Evolutionary conservation across 108 stramenopile genomes (phyloP).

Genomic region (Fistulifera solaris): DNA sequence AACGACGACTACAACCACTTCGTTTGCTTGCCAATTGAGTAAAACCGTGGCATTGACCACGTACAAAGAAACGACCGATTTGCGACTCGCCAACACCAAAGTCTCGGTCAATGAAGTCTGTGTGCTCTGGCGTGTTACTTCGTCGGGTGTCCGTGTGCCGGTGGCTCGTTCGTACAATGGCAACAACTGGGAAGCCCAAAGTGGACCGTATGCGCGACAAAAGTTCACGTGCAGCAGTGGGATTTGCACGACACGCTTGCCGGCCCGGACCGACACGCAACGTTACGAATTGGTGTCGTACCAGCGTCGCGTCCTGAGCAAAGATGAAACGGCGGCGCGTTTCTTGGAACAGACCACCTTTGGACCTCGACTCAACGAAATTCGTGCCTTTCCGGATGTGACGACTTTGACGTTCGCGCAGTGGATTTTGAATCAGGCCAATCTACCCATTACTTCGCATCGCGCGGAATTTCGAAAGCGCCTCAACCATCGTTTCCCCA

Average conservation of each 20-base stretch:
- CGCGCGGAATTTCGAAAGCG: conserved; percentile 35
- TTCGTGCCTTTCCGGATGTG: conserved; percentile 4
- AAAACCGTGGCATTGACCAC: no score
- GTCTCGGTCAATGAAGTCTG: no score
- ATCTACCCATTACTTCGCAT: conserved; percentile 15
- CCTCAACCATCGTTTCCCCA: conserved; percentile 22
- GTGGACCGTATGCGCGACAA: conserved; percentile 19
- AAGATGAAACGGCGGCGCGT: conserved; percentile 23
- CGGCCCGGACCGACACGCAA: background rate
- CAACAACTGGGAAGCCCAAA: conserved; percentile 40
- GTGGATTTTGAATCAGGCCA: conserved; percentile 1
- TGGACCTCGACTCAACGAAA: conserved; percentile 30
- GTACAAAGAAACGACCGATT: no score
- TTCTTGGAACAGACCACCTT: conserved; percentile 55
- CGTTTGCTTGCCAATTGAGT: no score
- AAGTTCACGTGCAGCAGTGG: background rate
- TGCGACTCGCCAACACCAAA: no score
- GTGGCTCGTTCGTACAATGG: conserved; percentile 57
- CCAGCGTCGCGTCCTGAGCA: conserved; percentile 2
- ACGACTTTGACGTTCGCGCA: background rate
- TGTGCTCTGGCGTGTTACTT: no score
- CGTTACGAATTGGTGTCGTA: conserved; percentile 3
- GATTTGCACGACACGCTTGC: background rate
- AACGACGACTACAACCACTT: no score
- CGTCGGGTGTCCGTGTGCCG: conserved; percentile 14